These are phyloP conservation scores for Calamus simplicifolius DNA, from an alignment of 176 grass and related monocot species.

Conservation along the genomic window DNA sequence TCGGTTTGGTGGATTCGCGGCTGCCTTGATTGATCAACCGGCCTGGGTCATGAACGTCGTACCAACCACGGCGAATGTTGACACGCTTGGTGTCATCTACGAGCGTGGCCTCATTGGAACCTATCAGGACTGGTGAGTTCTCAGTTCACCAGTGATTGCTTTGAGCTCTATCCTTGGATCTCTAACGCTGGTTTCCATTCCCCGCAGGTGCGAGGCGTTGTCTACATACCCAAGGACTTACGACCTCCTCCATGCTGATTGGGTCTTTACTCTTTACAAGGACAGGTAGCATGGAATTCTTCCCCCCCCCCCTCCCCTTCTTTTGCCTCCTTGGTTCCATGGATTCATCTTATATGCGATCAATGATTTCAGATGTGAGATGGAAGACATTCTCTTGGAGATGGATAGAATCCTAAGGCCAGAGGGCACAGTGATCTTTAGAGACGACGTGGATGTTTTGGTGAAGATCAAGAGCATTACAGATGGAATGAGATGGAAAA, in stretches of 20 bases:
- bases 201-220: slow-evolving; percentile 48
- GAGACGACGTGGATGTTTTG: slow-evolving; percentile 38
- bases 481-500: slow-evolving; percentile 44
- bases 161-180: no score
- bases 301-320: no score
- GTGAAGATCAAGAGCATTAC: slow-evolving; percentile 37
- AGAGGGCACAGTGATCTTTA: slow-evolving; percentile 37
- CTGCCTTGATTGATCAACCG: slow-evolving; percentile 29
- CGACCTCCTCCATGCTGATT: slow-evolving; percentile 48
- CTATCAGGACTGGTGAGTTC: slow-evolving; percentile 44
- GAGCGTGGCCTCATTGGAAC: slow-evolving; percentile 46
- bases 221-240: slow-evolving; percentile 51
- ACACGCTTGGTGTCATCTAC: slow-evolving; percentile 43
- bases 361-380: slow-evolving; percentile 25
- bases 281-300: slow-evolving; percentile 17
- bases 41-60: slow-evolving; percentile 63
- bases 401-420: slow-evolving; percentile 54
- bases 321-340: neutral
- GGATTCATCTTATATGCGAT: no score
- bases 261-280: slow-evolving; percentile 40
- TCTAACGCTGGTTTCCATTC: neutral
- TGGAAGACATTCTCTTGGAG: slow-evolving; percentile 45
- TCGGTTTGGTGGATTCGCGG: slow-evolving; percentile 26
- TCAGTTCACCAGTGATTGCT: no score
- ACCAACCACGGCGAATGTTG: slow-evolving; percentile 12